phyloP scores from a whole-genome alignment of 208 protist species.

The Eutreptiella sp. region DNA sequence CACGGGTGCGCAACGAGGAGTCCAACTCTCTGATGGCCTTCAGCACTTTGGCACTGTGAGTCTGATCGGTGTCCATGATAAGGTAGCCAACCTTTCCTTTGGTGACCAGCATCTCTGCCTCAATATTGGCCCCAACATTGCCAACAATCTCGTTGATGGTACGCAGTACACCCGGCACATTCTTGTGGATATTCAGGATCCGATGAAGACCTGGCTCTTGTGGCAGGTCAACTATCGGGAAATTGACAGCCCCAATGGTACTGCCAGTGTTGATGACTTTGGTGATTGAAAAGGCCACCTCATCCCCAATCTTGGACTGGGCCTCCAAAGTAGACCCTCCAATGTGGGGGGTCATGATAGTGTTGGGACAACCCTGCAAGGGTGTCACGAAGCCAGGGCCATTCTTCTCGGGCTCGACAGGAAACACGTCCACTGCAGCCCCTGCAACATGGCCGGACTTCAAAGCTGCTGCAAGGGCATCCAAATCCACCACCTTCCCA shows the following conservation, averaged over 20 bases:
- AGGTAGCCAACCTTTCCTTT: constrained; percentile 45
- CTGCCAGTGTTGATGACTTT: constrained; percentile 67
- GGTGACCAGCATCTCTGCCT: constrained; percentile 36
- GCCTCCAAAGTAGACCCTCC: constrained; percentile 83
- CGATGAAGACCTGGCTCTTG: constrained; percentile 52
- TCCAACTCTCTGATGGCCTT: constrained; percentile 32
- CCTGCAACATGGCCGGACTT: constrained; percentile 64
- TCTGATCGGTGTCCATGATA: constrained; percentile 40
- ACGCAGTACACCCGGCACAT: constrained; percentile 77
- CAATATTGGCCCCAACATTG: constrained; percentile 54
- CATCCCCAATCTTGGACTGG: constrained; percentile 75
- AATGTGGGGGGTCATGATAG: constrained; percentile 86
- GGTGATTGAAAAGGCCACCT: constrained; percentile 71
- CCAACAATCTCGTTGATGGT: constrained; percentile 73
- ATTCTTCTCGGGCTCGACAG: constrained; percentile 69
- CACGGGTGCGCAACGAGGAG: constrained; percentile 34
- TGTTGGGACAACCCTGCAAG: constrained; percentile 77
- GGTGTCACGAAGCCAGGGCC: constrained; percentile 45
- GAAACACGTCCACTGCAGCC: constrained; percentile 82
- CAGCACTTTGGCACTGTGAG: constrained; percentile 38
- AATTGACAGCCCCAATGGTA: constrained; percentile 79
- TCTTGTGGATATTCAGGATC: constrained; percentile 80
- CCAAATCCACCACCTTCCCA: constrained; percentile 69
- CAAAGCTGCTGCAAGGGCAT: constrained; percentile 61
- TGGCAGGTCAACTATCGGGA: too few species aligned